A percentile compares a stretch with the other conserved stretches of the same genome.
phyloP scores from a whole-genome alignment of 495 filamentous ascomycete species.

The Aspergillus leporis region DNA sequence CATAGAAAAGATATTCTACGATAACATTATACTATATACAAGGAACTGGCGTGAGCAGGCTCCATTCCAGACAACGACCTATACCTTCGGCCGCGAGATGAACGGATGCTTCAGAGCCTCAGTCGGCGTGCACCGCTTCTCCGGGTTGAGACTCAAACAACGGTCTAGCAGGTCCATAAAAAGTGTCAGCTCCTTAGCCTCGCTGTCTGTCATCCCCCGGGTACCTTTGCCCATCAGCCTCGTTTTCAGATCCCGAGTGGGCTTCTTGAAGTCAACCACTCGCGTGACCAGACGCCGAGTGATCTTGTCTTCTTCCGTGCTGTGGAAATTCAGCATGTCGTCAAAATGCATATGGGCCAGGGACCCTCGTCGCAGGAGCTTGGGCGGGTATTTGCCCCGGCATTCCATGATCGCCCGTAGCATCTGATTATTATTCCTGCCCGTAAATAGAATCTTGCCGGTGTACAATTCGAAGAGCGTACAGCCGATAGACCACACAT shows the following conservation, averaged over 20 bases:
- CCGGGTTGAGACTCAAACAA: conserved; percentile 88
- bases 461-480: conserved; percentile 97
- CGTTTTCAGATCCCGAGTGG: conserved; percentile 76
- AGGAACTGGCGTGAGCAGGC: neutral
- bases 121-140: conserved; percentile 81
- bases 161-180: conserved; percentile 87
- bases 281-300: conserved; percentile 76
- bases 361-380: conserved; percentile 77
- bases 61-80: neutral
- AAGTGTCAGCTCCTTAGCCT: conserved; percentile 72
- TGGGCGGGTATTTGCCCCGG: conserved; percentile 86
- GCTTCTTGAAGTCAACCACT: conserved; percentile 73
- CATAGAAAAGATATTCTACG: neutral
- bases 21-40: conserved; percentile 9
- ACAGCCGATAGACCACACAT: conserved; percentile 97
- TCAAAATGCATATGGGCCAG: conserved; percentile 80
- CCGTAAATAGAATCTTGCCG: conserved; percentile 94
- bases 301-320: conserved; percentile 80
- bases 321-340: conserved; percentile 81
- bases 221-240: conserved; percentile 72
- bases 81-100: conserved; percentile 43
- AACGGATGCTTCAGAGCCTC: conserved; percentile 92
- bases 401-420: conserved; percentile 93
- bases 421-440: conserved; percentile 97
- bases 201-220: conserved; percentile 66